Base-by-base conservation (phyloP, 441 rosid species). In the Gossypium lobatum region DNA sequence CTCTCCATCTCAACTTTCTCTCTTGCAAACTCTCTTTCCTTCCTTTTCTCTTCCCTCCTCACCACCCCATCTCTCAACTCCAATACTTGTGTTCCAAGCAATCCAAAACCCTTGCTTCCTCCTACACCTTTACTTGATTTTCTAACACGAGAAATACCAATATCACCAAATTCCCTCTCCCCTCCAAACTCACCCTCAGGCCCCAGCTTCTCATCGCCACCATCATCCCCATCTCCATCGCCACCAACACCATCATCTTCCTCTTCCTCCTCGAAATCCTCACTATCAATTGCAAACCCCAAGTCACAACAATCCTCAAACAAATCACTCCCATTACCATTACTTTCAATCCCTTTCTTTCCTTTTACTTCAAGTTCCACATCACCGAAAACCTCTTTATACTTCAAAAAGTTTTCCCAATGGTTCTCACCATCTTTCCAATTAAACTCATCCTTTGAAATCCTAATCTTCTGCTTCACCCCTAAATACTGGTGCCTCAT, bases 401-500 rank as follows among this genome's bases (percentile, higher is more conserved):
- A 90, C 82, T 74, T 85, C 84, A 88, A 76, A 73, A 90, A 90
- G 71, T 87, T 90, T 76, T 86, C 93, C 95, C 93, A 88, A 73
- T 90, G 93, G 25, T 87, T 84, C 85, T 85, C 89, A 45, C 93
- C 93, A 74, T 90, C 95, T 68, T 84, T 79, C 95, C 92, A 87
- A 69, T 87, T 80, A 70, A 85, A 88, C 75, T 83, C 88, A 23
- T 83, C 88, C 8, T 79, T 75, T 6, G 93, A 77, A 70, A 78
- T 68, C 68, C 84, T 82, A 75, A 90, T 88, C 93, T 90, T 90
- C 83, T 90, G 93, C 84, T 90, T 90, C 73, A 90, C 95, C 53
- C 95, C 95, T 77, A 88, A 59, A 76, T 90, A 90, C 81, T 90
- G 95, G 70, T 90, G 89, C 82, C 95, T 79, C 93, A 85, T 90